phyloP scores from a whole-genome alignment of 805 yeast species.

The Starmerella apis region DNA sequence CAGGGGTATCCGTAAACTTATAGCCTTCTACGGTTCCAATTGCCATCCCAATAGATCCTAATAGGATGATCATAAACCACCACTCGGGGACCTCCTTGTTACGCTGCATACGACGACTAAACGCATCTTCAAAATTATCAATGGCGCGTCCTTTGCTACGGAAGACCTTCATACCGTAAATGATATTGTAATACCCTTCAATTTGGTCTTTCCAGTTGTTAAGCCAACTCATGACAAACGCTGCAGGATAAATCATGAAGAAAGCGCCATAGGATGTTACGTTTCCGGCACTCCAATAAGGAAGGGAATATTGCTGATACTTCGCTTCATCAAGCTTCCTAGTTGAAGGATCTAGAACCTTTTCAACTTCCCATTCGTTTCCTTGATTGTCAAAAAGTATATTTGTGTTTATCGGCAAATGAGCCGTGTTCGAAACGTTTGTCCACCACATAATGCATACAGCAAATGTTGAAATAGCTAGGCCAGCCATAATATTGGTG shows the following conservation, averaged over 20 bases:
- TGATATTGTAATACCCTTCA: constrained; percentile 9
- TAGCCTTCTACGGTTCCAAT: constrained; percentile 36
- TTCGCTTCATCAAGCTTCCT: constrained; percentile 35
- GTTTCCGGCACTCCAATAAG: constrained; percentile 55
- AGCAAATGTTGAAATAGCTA: constrained; percentile 30
- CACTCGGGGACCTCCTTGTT: constrained; percentile 65
- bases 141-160: constrained; percentile 37
- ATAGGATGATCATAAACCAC: constrained; percentile 45
- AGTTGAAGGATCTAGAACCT: constrained; percentile 40
- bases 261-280: constrained; percentile 49
- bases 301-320: constrained; percentile 55
- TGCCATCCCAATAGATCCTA: constrained; percentile 38
- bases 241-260: constrained; percentile 47
- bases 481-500: constrained; percentile 31
- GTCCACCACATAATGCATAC: constrained; percentile 35
- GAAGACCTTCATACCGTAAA: constrained; percentile 33
- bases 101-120: constrained; percentile 38
- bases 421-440: constrained; percentile 42
- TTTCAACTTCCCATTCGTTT: constrained; percentile 35
- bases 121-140: constrained; percentile 22
- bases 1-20: constrained; percentile 41
- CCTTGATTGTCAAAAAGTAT: constrained; percentile 38
- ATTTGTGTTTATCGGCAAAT: constrained; percentile 43
- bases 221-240: constrained; percentile 39
- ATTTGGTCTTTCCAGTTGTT: constrained; percentile 23